Conservation (phyloP, 1,284 basidiomycete species). For the Ganoderma lucidum region DNA sequence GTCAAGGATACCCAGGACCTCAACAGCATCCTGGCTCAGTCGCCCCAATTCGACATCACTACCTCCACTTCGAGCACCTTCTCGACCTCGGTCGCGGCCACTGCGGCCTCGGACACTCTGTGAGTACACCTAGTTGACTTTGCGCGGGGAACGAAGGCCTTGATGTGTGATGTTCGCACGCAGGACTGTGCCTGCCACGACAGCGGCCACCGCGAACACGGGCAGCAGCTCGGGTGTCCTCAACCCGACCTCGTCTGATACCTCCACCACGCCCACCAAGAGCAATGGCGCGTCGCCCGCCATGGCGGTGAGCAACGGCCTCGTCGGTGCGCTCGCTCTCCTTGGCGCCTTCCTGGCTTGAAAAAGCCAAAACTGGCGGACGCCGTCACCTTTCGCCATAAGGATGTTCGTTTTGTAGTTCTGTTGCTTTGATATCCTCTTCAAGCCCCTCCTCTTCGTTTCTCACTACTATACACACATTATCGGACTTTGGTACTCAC, state of each 20-base stretch:
- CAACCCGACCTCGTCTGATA: slow-evolving; percentile 35
- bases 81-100: slow-evolving; percentile 24
- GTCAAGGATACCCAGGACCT: slow-evolving; percentile 55
- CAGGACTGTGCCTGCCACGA: slow-evolving; percentile 17
- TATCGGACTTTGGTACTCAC: background rate
- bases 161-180: slow-evolving; percentile 1
- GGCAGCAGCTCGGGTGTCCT: slow-evolving; percentile 22
- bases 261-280: slow-evolving; percentile 30
- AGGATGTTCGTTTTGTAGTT: background rate
- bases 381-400: background rate
- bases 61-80: slow-evolving; percentile 37
- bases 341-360: slow-evolving; percentile 41
- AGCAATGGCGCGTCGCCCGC: slow-evolving; percentile 36
- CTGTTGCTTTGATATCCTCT: background rate
- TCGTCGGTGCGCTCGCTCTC: slow-evolving; percentile 40
- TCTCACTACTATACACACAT: background rate
- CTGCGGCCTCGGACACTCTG: slow-evolving; percentile 18
- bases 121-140: slow-evolving; percentile 21
- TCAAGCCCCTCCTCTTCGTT: background rate
- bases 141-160: background rate
- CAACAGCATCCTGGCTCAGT: slow-evolving; percentile 71
- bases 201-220: slow-evolving; percentile 18
- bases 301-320: slow-evolving; percentile 36
- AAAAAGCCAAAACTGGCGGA: slow-evolving; percentile 10
- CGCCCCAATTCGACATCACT: slow-evolving; percentile 61